phyloP scores from a whole-genome alignment of 2,329 filamentous ascomycete species.

The Colletotrichum magnum region DNA sequence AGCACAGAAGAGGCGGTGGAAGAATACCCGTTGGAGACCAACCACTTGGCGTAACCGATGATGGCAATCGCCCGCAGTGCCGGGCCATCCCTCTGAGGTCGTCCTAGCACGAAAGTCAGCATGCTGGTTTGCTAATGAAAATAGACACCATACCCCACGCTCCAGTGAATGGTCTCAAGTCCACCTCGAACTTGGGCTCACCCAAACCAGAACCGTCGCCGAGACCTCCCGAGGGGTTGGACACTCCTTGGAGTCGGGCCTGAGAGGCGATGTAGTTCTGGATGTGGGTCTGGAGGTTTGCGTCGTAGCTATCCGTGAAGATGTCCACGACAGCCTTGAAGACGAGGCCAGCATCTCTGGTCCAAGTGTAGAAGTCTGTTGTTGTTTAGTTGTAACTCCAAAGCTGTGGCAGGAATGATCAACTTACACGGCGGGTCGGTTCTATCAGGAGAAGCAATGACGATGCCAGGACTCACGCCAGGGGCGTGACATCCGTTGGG shows the following conservation, averaged over 20 bases:
- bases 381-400: conserved; percentile 30
- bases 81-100: conserved; percentile 85
- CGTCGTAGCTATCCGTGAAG: conserved; percentile 72
- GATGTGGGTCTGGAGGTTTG: conserved; percentile 70
- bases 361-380: conserved; percentile 85
- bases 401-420: background rate
- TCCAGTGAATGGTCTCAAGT: conserved; percentile 75
- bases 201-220: conserved; percentile 70
- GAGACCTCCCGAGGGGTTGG: conserved; percentile 77
- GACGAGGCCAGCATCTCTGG: conserved; percentile 78
- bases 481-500: conserved; percentile 63
- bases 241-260: conserved; percentile 75
- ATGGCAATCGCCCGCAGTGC: conserved; percentile 82
- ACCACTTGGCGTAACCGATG: conserved; percentile 80
- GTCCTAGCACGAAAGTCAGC: conserved; percentile 55
- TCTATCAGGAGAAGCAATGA: conserved; percentile 71
- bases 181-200: conserved; percentile 81
- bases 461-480: conserved; percentile 64
- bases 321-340: conserved; percentile 79
- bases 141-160: conserved; percentile 68
- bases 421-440: conserved; percentile 68
- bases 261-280: conserved; percentile 79
- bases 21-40: conserved; percentile 76
- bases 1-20: conserved; percentile 68
- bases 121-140: fast-evolving